These are phyloP conservation scores for Cyclostephanos invisitatus DNA, from an alignment of 108 stramenopile genomes.

Conservation along the genomic window DNA sequence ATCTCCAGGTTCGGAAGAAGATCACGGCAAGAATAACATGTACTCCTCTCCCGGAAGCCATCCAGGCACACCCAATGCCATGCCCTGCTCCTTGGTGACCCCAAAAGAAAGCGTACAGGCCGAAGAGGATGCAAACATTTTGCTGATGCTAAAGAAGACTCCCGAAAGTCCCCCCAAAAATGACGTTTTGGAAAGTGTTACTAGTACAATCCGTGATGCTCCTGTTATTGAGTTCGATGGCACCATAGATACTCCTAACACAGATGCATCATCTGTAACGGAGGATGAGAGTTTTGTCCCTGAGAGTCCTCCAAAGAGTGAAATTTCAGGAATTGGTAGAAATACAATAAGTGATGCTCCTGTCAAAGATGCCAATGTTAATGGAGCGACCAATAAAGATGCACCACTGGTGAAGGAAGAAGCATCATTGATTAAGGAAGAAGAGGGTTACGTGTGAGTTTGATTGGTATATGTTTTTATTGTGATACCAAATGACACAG, in stretches of 20 bases:
- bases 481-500: no score
- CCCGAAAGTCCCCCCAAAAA: constrained; percentile 26
- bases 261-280: not conserved
- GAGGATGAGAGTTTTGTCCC: not conserved
- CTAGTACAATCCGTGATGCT: not conserved
- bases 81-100: not conserved
- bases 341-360: no score
- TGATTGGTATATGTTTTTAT: no score
- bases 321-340: no score
- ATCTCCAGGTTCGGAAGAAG: constrained; percentile 16
- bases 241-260: not conserved
- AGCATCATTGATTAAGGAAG: no score
- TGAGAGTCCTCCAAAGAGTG: no score
- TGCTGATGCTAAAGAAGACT: constrained; percentile 48
- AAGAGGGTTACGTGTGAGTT: no score
- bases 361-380: no score
- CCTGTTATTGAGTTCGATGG: not conserved
- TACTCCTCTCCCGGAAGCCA: not conserved
- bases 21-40: not conserved
- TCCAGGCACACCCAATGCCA: constrained; percentile 7
- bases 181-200: not conserved
- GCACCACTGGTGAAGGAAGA: no score
- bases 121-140: constrained; percentile 45
- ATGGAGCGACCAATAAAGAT: no score
- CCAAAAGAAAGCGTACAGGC: constrained; percentile 3